Evolutionary conservation across 768 basidiomycete species (phyloP), one percentile per base, ranked within the genome.

Genomic region (Pisolithus tinctorius): DNA sequence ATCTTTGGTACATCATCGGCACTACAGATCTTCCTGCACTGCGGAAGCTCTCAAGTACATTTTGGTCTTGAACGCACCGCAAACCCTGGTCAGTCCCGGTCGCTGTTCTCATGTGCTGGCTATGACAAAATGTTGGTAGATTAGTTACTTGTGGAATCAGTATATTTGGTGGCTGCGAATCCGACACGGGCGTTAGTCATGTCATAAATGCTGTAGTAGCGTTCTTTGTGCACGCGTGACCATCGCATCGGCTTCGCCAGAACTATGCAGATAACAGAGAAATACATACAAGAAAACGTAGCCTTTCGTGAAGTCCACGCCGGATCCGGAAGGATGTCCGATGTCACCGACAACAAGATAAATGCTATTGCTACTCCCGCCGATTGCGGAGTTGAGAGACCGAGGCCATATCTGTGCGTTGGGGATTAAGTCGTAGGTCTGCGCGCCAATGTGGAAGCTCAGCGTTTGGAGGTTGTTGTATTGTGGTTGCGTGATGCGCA

Each of bases 201-300:
- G 55, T 78, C 74, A 53, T 58, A 76, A 13, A 76, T 62, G 48
- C 65, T 66, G 54, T 76, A 77, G 64, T 64, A 77, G 27, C 77
- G 71, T 56, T 78, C 66, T 5, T 67, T 63, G 20, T 45, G 4
- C 29, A 17, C 17, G 23, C 51, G 29, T 7, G 17, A 10, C 9
- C 29, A 47, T 11, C 6, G 10, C 17, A 23, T 31, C 31, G 25
- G 27, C 25, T 37, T 20, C 20, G 20, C 6, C 7, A 29, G 17
- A 26, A 0, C 23, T 39, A 49, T n/a, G 45, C 39, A 55, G 51
- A 27, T 50, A 25, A 20, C 20, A 20, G n/a, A 10, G 29, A 23
- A 47, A 4, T 20, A 51, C 59, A 10, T 30, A 59, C 60, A 62
- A 42, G 47, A 59, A 59, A 36, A 53, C 30, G 38, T 57, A 64